Percentiles rank a stretch among this genome's conserved stretches.
Evolutionary conservation across 768 basidiomycete genomes (phyloP).

Genomic region (Leucocoprinus leucothites): DNA sequence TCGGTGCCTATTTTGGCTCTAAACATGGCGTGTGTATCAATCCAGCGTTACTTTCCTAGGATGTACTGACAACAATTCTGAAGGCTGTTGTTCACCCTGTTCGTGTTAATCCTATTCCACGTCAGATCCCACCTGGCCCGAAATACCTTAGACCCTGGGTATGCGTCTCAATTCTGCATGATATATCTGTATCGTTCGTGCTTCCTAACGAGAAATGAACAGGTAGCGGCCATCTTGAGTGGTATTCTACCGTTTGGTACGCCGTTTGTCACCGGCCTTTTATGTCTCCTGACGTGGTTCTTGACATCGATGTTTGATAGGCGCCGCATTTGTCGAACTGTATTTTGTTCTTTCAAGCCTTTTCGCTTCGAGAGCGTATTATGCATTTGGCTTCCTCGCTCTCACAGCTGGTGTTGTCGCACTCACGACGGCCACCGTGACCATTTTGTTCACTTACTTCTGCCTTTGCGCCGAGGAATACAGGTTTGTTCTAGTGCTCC

Average conservation of each 20-base stretch:
- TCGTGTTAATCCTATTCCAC: conserved; percentile 87
- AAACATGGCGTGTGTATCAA: conserved; percentile 73
- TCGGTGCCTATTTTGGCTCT: conserved; percentile 84
- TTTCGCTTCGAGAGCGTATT: conserved; percentile 90
- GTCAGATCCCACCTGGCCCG: conserved; percentile 90
- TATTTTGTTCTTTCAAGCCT: conserved; percentile 90
- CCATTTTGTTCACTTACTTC: conserved; percentile 89
- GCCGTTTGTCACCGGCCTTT: conserved; percentile 13
- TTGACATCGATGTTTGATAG: conserved; percentile 32
- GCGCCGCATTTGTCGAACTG: conserved; percentile 92
- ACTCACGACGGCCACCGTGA: conserved; percentile 87
- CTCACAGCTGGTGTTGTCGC: conserved; percentile 80
- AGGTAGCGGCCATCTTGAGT: conserved; percentile 76
- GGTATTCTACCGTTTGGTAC: conserved; percentile 90
- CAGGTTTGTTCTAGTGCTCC: conserved; percentile 43
- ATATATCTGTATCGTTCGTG: not conserved
- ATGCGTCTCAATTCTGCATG: conserved; percentile 19
- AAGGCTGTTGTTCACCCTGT: conserved; percentile 80
- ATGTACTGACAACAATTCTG: not conserved
- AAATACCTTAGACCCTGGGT: conserved; percentile 85
- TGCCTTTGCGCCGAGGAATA: conserved; percentile 93
- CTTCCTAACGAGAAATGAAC: conserved; percentile 8
- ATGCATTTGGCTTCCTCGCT: conserved; percentile 94
- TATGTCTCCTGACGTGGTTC: not conserved
- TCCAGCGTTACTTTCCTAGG: not conserved